Conservation (phyloP, 805 yeast species). For the Candida succiphila region DNA sequence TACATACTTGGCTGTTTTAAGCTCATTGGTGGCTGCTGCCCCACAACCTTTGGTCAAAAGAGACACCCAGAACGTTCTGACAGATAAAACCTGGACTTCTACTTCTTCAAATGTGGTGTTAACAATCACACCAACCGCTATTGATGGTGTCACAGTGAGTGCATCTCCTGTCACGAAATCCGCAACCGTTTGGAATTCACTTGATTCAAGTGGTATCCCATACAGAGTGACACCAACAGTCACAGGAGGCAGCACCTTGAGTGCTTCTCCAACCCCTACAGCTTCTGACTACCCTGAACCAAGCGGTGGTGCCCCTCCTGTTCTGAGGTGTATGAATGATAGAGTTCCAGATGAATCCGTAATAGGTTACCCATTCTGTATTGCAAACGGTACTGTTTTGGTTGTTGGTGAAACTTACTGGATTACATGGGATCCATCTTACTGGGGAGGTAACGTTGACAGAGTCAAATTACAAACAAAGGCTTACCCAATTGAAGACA, state of each 20-base stretch:
- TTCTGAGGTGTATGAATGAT: slow-evolving; percentile 32
- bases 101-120: slow-evolving; percentile 17
- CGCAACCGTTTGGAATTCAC: slow-evolving; percentile 32
- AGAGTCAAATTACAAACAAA: slow-evolving; percentile 22
- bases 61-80: slow-evolving; percentile 14
- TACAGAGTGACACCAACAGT: slow-evolving; percentile 30
- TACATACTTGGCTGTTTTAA: too few species aligned
- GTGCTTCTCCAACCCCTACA: slow-evolving; percentile 34
- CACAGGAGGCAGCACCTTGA: slow-evolving; percentile 20
- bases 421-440: slow-evolving; percentile 38
- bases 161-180: slow-evolving; percentile 27
- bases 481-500: slow-evolving; percentile 26
- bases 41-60: slow-evolving; percentile 3
- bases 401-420: slow-evolving; percentile 38
- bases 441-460: slow-evolving; percentile 27
- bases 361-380: slow-evolving; percentile 31
- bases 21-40: not conserved
- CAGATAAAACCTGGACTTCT: slow-evolving; percentile 25
- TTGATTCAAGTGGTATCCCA: slow-evolving; percentile 35
- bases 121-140: slow-evolving; percentile 29
- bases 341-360: slow-evolving; percentile 23
- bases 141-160: slow-evolving; percentile 41
- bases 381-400: slow-evolving; percentile 31
- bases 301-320: slow-evolving; percentile 32
- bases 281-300: slow-evolving; percentile 22